Conservation (phyloP, 805 yeast genomes). For the Sungouiella thailandica region DNA sequence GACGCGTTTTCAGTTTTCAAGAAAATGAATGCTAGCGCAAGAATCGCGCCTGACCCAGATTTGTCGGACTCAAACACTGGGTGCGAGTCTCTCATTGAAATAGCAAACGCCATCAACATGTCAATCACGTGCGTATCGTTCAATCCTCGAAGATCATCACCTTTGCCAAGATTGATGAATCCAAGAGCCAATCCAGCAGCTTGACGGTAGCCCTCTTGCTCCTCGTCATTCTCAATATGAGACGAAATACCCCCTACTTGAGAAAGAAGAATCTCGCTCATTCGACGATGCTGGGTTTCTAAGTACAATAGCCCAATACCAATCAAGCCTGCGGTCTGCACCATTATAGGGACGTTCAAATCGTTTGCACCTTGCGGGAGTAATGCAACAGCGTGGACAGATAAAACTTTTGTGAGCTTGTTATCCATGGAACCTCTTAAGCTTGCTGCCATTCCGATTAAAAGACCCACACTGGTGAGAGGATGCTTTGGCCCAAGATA, state of each 20-base stretch:
- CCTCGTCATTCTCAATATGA: constrained; percentile 51
- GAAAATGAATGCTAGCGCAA: constrained; percentile 72
- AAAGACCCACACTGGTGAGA: constrained; percentile 76
- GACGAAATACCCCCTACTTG: constrained; percentile 57
- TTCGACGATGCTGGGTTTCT: constrained; percentile 74
- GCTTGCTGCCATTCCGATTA: constrained; percentile 92
- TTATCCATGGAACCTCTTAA: constrained; percentile 76
- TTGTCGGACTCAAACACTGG: constrained; percentile 54
- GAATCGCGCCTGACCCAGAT: constrained; percentile 66
- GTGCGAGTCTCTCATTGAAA: constrained; percentile 58
- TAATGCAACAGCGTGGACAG: constrained; percentile 89
- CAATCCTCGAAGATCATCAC: constrained; percentile 52
- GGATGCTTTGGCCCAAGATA: constrained; percentile 86
- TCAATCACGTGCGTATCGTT: constrained; percentile 65
- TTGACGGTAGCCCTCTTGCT: constrained; percentile 75
- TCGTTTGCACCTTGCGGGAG: constrained; percentile 90
- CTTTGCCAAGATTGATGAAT: constrained; percentile 73
- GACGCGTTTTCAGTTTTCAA: constrained; percentile 57
- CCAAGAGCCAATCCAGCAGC: constrained; percentile 92
- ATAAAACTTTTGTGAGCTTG: constrained; percentile 81
- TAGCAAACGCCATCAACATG: constrained; percentile 51
- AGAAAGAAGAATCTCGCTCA: constrained; percentile 72
- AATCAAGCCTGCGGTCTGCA: constrained; percentile 87
- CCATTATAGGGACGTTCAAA: constrained; percentile 73
- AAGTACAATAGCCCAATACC: constrained; percentile 85